Base-by-base conservation (phyloP, 1,139 yeast genomes). In the Casaregolazyma lundiana region DNA sequence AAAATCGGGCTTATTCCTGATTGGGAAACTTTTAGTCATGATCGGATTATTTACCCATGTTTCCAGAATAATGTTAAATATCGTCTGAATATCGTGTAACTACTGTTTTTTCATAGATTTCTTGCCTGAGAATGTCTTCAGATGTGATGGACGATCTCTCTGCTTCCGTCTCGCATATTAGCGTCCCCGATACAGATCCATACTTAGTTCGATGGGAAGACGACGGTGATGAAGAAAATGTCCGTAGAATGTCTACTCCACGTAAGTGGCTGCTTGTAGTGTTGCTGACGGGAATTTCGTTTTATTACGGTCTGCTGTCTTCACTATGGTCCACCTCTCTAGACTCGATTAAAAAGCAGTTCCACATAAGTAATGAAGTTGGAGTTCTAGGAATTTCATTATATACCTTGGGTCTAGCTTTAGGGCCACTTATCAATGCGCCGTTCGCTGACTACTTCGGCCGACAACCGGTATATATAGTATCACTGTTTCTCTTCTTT, bases 381-480 rank as follows among this genome's bases (percentile, higher is more conserved):
- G 71, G 80, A 8, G 76, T 78, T 2, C 67, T 81, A 44, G 78
- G 84, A 0, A 80, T 81, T 6, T 76, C 86, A 0, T 65, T 83
- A n/a, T 84, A 77, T 72, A 82, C 83, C 30, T 69, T 81, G 51
- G 90, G 90, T 0, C 70, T 84, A 56, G 80, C 82, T 13, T 66
- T 76, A 11, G 92, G 90, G 3, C 90, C 92, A 0, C 64, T 84
- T 47, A 66, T 84, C 41, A 70, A 85, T 68, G 83, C 88, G 16
- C 94, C 95, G 1, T 65, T 84, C 35, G 80, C 88, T 6, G 95
- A 85, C 61, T 77, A 80, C 53, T 78, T 79, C 50, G 95, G 94
- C 15, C 69, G 94, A 48, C 75, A 80, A 53, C 71, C 78, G 1
- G 82, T 85, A 0, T 85, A 80, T 60, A 63, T 81, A 32, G 67